These are phyloP conservation scores for Hymenoscyphus repandus DNA, from an alignment of 2,329 filamentous ascomycete genomes.

Conservation along the genomic window DNA sequence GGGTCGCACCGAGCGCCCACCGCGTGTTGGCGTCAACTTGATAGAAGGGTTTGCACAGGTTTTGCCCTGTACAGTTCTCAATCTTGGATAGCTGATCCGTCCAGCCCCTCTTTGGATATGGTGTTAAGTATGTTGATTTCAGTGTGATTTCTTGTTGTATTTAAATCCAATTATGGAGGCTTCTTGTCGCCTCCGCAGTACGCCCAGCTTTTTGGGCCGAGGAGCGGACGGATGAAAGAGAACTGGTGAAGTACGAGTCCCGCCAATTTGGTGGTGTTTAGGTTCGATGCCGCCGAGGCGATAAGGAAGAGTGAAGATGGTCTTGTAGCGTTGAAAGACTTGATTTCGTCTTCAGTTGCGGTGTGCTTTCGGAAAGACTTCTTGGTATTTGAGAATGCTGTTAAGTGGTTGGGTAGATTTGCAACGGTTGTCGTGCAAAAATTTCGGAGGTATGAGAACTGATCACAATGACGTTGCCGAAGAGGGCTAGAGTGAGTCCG, in stretches of 20 bases:
- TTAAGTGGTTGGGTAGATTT: conserved; percentile 1
- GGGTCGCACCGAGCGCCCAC: conserved; percentile 51
- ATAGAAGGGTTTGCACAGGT: conserved; percentile 35
- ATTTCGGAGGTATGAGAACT: neutral
- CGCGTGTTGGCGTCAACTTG: conserved; percentile 46
- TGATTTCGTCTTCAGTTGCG: neutral
- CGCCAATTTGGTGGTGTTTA: conserved; percentile 81
- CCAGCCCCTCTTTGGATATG: conserved; percentile 17
- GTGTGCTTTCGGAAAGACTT: neutral
- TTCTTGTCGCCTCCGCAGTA: conserved; percentile 95
- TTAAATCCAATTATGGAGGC: conserved; percentile 79
- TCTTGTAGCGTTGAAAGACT: neutral
- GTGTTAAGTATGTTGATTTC: conserved; percentile 7
- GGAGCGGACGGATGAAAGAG: conserved; percentile 79
- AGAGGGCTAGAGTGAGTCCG: conserved; percentile 2
- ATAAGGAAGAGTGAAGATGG: neutral
- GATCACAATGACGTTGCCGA: conserved; percentile 3
- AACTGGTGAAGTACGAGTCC: conserved; percentile 67
- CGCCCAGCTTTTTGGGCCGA: conserved; percentile 89
- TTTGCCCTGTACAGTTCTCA: conserved; percentile 29
- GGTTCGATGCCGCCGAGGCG: conserved; percentile 30
- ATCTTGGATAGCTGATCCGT: conserved; percentile 13
- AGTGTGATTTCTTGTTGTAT: conserved; percentile 7
- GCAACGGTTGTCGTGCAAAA: neutral
- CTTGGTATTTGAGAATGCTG: neutral